Conservation (phyloP, 108 stramenopile species). For the Fistulifera pelliculosa region DNA sequence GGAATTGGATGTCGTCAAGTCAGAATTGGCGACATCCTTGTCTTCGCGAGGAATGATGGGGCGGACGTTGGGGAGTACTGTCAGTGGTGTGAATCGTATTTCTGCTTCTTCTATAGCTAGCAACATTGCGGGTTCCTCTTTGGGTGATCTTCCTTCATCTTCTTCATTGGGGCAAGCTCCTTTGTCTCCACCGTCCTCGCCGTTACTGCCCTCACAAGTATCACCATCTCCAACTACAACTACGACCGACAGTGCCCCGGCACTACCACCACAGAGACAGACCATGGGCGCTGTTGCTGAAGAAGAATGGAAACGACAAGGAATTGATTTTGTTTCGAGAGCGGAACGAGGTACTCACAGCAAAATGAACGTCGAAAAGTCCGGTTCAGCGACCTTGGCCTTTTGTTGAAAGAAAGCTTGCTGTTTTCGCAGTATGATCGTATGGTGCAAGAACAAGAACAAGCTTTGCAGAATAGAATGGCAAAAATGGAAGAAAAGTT, state of each 20-base stretch:
- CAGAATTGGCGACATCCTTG: conserved; percentile 70
- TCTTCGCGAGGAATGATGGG: conserved; percentile 25
- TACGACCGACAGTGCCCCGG: not conserved
- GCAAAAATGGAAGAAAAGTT: too few relatives aligned
- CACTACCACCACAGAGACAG: conserved; percentile 35
- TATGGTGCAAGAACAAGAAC: conserved; percentile 17
- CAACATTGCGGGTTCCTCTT: too few relatives aligned
- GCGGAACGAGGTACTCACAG: conserved; percentile 47
- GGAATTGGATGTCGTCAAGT: conserved; percentile 74
- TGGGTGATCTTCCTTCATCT: too few relatives aligned
- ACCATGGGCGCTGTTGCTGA: conserved; percentile 67
- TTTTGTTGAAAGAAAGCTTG: conserved; percentile 50
- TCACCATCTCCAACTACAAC: too few relatives aligned
- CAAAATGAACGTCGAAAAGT: conserved; percentile 2
- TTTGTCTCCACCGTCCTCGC: too few relatives aligned
- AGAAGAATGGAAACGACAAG: conserved; percentile 78
- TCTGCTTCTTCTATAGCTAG: too few relatives aligned
- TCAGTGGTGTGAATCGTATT: conserved; percentile 41
- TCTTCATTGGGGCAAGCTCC: too few relatives aligned
- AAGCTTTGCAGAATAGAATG: conserved; percentile 5
- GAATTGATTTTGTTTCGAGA: conserved; percentile 64
- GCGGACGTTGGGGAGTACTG: conserved; percentile 37
- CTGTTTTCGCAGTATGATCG: conserved; percentile 81
- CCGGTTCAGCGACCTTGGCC: conserved; percentile 57
- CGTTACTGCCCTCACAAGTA: too few relatives aligned